Percentiles rank a stretch among this genome's conserved stretches.
phyloP scores from a whole-genome alignment of 192 early-diverging fungal genomes.

The Backusella tuberculispora region DNA sequence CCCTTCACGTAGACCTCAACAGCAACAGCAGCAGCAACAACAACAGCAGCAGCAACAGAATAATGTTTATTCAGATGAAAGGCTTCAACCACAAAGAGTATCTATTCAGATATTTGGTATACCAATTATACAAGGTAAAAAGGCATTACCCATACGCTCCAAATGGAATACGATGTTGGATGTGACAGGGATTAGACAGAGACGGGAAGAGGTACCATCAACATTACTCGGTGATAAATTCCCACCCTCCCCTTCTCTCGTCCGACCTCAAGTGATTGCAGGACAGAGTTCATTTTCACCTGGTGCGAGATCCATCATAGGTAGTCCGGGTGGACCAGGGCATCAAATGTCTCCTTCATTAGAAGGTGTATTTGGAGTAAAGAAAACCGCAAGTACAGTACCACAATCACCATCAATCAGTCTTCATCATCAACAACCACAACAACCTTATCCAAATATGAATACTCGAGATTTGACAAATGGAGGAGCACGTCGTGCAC shows the following conservation, averaged over 20 bases:
- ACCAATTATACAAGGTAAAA: conserved; percentile 52
- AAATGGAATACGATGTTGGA: conserved; percentile 65
- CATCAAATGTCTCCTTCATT: conserved; percentile 7
- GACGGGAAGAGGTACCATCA: conserved; percentile 18
- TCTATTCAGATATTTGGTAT: conserved; percentile 56
- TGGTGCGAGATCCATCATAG: conserved; percentile 29
- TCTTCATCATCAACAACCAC: neutral
- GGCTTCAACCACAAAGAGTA: conserved; percentile 47
- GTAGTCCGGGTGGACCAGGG: conserved; percentile 24
- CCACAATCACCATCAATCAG: neutral
- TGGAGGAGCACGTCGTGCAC: conserved; percentile 20
- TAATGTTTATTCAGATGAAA: conserved; percentile 28
- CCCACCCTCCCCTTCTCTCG: neutral
- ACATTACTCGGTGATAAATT: neutral
- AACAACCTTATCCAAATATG: neutral
- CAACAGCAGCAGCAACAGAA: neutral
- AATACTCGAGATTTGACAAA: neutral
- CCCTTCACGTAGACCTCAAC: conserved; percentile 18
- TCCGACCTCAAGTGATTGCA: conserved; percentile 21
- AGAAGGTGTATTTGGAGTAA: conserved; percentile 21
- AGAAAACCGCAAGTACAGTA: neutral
- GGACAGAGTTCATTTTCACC: conserved; percentile 32
- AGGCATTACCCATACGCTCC: conserved; percentile 52
- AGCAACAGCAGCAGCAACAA: conserved; percentile 5
- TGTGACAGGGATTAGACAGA: conserved; percentile 49